These are phyloP conservation scores for Candida insectalens DNA, from an alignment of 805 yeast species.

Conservation along the genomic window DNA sequence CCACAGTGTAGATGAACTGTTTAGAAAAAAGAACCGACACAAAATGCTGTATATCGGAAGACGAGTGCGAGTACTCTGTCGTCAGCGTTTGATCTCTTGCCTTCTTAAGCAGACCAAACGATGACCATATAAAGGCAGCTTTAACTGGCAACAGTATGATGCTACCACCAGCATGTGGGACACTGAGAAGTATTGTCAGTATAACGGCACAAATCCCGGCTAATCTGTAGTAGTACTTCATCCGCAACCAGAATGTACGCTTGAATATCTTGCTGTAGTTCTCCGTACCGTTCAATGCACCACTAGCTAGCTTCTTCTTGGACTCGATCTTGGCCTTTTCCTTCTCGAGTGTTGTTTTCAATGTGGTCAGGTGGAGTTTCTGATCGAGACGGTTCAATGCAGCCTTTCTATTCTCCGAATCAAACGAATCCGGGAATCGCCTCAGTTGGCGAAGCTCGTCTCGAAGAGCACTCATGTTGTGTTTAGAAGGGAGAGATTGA, in stretches of 20 bases:
- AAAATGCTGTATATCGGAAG: slow-evolving; percentile 17
- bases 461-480: too few species aligned
- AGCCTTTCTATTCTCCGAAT: neutral
- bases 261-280: neutral
- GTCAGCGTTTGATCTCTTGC: slow-evolving; percentile 20
- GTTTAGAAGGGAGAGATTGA: too few species aligned
- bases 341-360: too few species aligned
- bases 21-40: slow-evolving; percentile 16
- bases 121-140: slow-evolving; percentile 16
- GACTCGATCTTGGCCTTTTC: too few species aligned
- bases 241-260: slow-evolving; percentile 14
- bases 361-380: too few species aligned
- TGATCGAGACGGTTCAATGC: too few species aligned
- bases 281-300: too few species aligned
- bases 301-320: too few species aligned
- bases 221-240: slow-evolving; percentile 20
- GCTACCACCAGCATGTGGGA: too few species aligned
- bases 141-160: slow-evolving; percentile 17
- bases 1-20: slow-evolving; percentile 12
- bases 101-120: slow-evolving; percentile 19
- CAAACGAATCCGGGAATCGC: neutral
- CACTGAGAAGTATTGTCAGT: slow-evolving; percentile 10
- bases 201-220: slow-evolving; percentile 14
- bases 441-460: too few species aligned
- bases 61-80: slow-evolving; percentile 15